Evolutionary conservation across 257 asterid species (phyloP).

Genomic region (Solanum ossicruentum): DNA sequence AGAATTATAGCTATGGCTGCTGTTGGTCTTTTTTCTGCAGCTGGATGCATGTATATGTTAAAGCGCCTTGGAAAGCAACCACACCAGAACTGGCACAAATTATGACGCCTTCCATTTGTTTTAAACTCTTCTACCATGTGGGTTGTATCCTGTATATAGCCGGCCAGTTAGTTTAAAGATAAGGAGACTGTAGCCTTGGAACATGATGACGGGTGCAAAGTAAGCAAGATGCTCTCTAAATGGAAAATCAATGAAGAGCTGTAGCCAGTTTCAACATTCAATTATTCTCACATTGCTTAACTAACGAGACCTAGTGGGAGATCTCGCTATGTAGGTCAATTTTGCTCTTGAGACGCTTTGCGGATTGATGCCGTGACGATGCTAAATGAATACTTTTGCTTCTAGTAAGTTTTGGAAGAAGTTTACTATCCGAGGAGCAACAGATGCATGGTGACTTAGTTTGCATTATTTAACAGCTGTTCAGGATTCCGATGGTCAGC

Average conservation of each 20-base stretch:
- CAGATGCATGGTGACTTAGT: background rate
- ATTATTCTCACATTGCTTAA: background rate
- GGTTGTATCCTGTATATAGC: background rate
- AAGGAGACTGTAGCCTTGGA: background rate
- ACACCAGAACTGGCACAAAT: constrained; percentile 47
- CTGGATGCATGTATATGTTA: constrained; percentile 64
- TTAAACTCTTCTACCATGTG: background rate
- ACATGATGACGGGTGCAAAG: background rate
- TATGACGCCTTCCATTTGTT: constrained; percentile 13
- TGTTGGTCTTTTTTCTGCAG: constrained; percentile 54
- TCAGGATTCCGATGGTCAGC: background rate
- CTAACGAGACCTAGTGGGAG: background rate
- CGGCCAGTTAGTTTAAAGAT: background rate
- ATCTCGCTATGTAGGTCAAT: background rate
- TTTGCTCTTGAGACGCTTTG: background rate
- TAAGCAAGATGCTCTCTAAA: background rate
- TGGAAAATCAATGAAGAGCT: background rate
- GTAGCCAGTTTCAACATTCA: background rate
- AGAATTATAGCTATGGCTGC: constrained; percentile 40
- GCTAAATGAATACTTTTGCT: background rate
- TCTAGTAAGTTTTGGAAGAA: background rate
- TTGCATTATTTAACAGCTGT: background rate
- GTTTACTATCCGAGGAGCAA: background rate
- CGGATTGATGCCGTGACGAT: background rate
- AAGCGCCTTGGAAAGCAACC: constrained; percentile 63